These are phyloP conservation scores for Metschnikowia gelsemii DNA, from an alignment of 805 yeast species.

Conservation along the genomic window DNA sequence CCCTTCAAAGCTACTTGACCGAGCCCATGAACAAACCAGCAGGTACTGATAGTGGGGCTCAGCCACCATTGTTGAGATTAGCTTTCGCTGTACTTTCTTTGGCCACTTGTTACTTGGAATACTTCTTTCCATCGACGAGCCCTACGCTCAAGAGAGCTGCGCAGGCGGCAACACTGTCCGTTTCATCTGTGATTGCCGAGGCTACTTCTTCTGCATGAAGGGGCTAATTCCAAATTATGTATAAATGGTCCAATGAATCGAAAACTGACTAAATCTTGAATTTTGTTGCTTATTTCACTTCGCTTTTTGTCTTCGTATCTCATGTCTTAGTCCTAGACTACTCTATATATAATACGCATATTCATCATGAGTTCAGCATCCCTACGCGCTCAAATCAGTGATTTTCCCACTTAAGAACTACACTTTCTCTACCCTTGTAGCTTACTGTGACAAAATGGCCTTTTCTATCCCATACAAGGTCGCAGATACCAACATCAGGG, in stretches of 20 bases:
- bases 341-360: slow-evolving; percentile 2
- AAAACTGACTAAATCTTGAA: too few species aligned
- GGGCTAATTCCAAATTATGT: too few species aligned
- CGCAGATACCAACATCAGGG: slow-evolving; percentile 33
- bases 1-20: slow-evolving; percentile 48
- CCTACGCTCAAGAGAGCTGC: slow-evolving; percentile 30
- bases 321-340: neutral
- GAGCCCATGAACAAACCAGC: slow-evolving; percentile 39
- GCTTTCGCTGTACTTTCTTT: slow-evolving; percentile 48
- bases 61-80: slow-evolving; percentile 50
- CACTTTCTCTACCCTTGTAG: slow-evolving; percentile 32
- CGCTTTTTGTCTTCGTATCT: neutral
- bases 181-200: slow-evolving; percentile 15
- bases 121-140: slow-evolving; percentile 45
- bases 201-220: slow-evolving; percentile 14
- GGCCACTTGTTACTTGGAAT: slow-evolving; percentile 54
- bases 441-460: slow-evolving; percentile 31
- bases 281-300: too few species aligned
- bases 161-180: slow-evolving; percentile 13
- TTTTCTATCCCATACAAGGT: slow-evolving; percentile 36
- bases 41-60: slow-evolving; percentile 26
- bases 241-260: too few species aligned
- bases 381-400: neutral
- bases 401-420: slow-evolving; percentile 16
- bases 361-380: neutral